Evolutionary conservation across 2,329 filamentous ascomycete species (phyloP).

Genomic region (Venturiaceae sp.): DNA sequence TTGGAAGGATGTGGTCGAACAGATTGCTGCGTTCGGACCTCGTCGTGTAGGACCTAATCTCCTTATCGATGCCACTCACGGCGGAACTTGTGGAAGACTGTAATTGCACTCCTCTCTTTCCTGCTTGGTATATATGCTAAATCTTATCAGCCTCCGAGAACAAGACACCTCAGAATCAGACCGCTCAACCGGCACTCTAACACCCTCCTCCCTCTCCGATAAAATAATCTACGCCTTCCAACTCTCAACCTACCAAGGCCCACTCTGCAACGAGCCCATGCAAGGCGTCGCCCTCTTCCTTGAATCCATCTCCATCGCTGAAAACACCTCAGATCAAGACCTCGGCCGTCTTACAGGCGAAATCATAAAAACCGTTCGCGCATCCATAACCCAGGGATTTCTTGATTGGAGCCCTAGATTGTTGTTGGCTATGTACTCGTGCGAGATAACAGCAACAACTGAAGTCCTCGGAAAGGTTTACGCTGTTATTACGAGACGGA

Average conservation of each 20-base stretch:
- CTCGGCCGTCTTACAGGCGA: slow-evolving; percentile 82
- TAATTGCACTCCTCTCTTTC: slow-evolving; percentile 32
- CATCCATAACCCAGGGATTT: slow-evolving; percentile 76
- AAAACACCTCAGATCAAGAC: slow-evolving; percentile 42
- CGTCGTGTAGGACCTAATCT: slow-evolving; percentile 79
- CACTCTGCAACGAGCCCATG: slow-evolving; percentile 84
- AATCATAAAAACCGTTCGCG: slow-evolving; percentile 80
- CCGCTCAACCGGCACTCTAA: slow-evolving; percentile 21
- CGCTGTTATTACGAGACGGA: slow-evolving; percentile 89
- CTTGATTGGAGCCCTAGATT: slow-evolving; percentile 94
- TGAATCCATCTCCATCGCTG: slow-evolving; percentile 60
- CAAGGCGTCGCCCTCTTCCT: slow-evolving; percentile 89
- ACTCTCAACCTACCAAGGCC: slow-evolving; percentile 77
- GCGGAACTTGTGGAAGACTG: slow-evolving; percentile 62
- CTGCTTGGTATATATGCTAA: background rate
- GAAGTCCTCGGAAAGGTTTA: slow-evolving; percentile 95
- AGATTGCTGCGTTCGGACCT: slow-evolving; percentile 85
- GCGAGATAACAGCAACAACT: slow-evolving; percentile 61
- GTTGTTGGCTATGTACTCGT: slow-evolving; percentile 94
- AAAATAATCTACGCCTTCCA: slow-evolving; percentile 94
- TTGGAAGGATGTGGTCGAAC: slow-evolving; percentile 69
- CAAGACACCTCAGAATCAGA: background rate
- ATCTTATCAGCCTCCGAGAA: background rate
- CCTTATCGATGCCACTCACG: slow-evolving; percentile 71
- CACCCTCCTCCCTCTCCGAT: slow-evolving; percentile 66